phyloP scores from a whole-genome alignment of 2,329 filamentous ascomycete species.

The Eutypa lata region DNA sequence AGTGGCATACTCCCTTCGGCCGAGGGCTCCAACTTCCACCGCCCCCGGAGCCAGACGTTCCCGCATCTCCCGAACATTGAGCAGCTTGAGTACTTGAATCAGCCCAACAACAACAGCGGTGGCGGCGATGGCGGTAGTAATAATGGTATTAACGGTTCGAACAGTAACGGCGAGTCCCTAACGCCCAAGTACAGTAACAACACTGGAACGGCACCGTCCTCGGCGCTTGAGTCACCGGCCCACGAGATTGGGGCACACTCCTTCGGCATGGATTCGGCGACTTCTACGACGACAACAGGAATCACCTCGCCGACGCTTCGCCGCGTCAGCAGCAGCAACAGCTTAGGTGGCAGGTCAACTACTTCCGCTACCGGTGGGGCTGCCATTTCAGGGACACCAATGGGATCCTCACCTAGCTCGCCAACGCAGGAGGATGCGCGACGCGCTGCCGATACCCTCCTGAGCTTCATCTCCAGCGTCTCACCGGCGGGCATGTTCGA shows the following conservation, averaged over 20 bases:
- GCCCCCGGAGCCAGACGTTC: constrained; percentile 85
- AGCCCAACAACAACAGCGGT: constrained; percentile 27
- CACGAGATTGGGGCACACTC: constrained; percentile 41
- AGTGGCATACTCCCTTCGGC: constrained; percentile 38
- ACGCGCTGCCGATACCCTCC: constrained; percentile 74
- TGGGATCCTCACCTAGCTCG: constrained; percentile 59
- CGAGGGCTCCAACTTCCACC: constrained; percentile 55
- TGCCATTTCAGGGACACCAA: constrained; percentile 34
- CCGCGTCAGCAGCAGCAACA: constrained; percentile 50
- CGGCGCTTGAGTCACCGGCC: constrained; percentile 49
- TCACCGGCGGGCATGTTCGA: constrained; percentile 66
- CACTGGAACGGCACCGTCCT: constrained; percentile 46
- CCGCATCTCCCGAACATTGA: constrained; percentile 72
- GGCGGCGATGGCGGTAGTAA: constrained; percentile 10
- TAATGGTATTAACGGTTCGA: constrained; percentile 5
- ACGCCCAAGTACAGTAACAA: constrained; percentile 49
- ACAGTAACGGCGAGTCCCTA: constrained; percentile 37
- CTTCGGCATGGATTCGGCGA: constrained; percentile 41
- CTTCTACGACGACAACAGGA: constrained; percentile 20
- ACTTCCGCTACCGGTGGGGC: constrained; percentile 25
- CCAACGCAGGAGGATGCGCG: constrained; percentile 84
- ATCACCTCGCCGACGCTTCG: constrained; percentile 45
- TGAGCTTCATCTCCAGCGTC: constrained; percentile 76
- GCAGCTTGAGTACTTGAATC: constrained; percentile 54
- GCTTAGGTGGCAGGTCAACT: constrained; percentile 38